Evolutionary conservation across 2,329 filamentous ascomycete species (phyloP).

Genomic region (Rhexocercosporidium sp.): DNA sequence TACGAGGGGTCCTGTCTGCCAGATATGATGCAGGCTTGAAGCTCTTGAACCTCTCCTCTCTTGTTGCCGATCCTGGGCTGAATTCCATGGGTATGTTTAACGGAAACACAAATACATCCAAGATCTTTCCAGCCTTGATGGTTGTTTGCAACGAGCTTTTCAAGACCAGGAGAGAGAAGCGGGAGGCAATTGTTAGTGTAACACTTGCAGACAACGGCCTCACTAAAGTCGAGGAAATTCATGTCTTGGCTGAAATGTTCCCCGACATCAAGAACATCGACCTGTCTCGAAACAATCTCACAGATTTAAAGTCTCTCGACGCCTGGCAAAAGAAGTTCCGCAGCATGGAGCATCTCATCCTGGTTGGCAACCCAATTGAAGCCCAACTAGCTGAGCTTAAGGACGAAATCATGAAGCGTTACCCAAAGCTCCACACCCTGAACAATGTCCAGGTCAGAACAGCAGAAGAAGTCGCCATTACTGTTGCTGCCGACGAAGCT

Average conservation of each 20-base stretch:
- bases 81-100: conserved; percentile 74
- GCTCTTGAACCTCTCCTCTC: conserved; percentile 80
- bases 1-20: conserved; percentile 72
- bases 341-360: conserved; percentile 78
- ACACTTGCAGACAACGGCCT: conserved; percentile 83
- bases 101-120: conserved; percentile 61
- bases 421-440: conserved; percentile 77
- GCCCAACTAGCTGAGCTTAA: conserved; percentile 63
- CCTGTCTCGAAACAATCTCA: conserved; percentile 82
- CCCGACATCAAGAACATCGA: conserved; percentile 89
- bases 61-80: conserved; percentile 75
- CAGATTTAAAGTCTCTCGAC: conserved; percentile 68
- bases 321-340: conserved; percentile 82
- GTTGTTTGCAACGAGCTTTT: conserved; percentile 81
- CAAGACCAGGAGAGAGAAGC: conserved; percentile 71
- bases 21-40: conserved; percentile 77
- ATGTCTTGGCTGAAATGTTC: conserved; percentile 76
- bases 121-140: conserved; percentile 93
- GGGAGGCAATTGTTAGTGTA: conserved; percentile 80
- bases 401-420: conserved; percentile 81
- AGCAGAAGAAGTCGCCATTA: conserved; percentile 68
- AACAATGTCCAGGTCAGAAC: conserved; percentile 78
- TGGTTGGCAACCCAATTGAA: conserved; percentile 78
- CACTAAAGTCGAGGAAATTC: conserved; percentile 72
- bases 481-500: conserved; percentile 53